Conservation (phyloP, 805 yeast species). For the Nakazawaea pomicola region DNA sequence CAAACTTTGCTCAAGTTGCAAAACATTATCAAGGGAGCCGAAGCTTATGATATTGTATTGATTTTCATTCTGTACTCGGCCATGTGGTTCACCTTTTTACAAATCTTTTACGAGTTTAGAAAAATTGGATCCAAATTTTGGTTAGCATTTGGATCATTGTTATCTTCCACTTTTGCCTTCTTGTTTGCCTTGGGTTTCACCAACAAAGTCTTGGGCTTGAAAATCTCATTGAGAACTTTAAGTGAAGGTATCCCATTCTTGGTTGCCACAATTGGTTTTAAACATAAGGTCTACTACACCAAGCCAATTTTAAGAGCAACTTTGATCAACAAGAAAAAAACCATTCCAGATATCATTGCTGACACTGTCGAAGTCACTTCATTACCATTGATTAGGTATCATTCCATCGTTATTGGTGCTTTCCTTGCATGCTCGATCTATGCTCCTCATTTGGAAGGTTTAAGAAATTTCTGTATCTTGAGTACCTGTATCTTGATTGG, state of each 20-base stretch:
- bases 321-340: conserved; percentile 20
- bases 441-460: conserved; percentile 64
- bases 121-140: conserved; percentile 80
- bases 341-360: conserved; percentile 27
- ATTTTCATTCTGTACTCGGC: conserved; percentile 79
- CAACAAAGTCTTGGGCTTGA: conserved; percentile 47
- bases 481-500: conserved; percentile 63
- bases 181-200: conserved; percentile 69
- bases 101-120: conserved; percentile 71
- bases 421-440: conserved; percentile 62
- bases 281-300: conserved; percentile 74
- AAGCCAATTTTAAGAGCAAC: conserved; percentile 45
- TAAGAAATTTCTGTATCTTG: conserved; percentile 76
- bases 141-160: conserved; percentile 75
- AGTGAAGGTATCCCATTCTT: conserved; percentile 92
- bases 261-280: conserved; percentile 89
- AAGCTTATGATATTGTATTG: conserved; percentile 76
- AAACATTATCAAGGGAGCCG: conserved; percentile 61
- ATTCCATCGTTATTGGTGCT: conserved; percentile 65
- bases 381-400: conserved; percentile 67
- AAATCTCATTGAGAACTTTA: conserved; percentile 67
- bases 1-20: conserved; percentile 34
- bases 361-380: conserved; percentile 27
- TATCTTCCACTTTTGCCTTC: conserved; percentile 80
- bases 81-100: conserved; percentile 78